phyloP scores from a whole-genome alignment of 352 stramenopile species.

The Globisporangium polare region DNA sequence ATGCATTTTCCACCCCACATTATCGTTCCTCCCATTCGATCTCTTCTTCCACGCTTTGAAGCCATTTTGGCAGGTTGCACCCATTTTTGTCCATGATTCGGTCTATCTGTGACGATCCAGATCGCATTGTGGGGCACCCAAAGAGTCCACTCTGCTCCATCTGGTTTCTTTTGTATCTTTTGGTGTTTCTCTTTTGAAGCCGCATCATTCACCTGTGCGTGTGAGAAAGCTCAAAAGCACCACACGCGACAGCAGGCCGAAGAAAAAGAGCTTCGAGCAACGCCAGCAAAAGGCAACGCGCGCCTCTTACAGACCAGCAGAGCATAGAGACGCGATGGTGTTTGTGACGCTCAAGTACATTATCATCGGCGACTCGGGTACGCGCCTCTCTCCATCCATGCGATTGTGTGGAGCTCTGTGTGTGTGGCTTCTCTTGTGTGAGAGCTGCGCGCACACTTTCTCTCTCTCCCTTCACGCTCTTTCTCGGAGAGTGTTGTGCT shows the following conservation, averaged over 20 bases:
- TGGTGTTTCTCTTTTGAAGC: slow-evolving; percentile 1
- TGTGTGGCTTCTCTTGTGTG: neutral
- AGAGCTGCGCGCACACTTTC: neutral
- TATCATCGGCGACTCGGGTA: slow-evolving; percentile 82
- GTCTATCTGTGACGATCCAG: neutral
- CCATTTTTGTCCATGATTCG: neutral
- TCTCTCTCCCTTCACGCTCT: neutral
- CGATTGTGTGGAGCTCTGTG: neutral
- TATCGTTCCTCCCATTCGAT: neutral
- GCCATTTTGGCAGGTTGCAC: neutral
- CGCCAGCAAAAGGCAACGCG: slow-evolving; percentile 2
- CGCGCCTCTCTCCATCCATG: slow-evolving; percentile 2
- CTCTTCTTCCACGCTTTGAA: neutral
- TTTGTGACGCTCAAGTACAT: slow-evolving; percentile 90
- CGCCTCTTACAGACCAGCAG: neutral
- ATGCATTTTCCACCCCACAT: neutral
- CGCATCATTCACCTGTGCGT: neutral
- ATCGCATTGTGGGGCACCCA: neutral
- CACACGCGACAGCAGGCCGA: neutral
- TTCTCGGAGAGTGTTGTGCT: neutral
- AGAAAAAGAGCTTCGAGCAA: neutral
- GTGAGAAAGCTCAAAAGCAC: neutral
- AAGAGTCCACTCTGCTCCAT: neutral
- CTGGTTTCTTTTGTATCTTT: slow-evolving; percentile 18
- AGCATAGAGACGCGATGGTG: slow-evolving; percentile 39